phyloP scores from a whole-genome alignment of 345 rosid genomes.

The Mangifera indica region DNA sequence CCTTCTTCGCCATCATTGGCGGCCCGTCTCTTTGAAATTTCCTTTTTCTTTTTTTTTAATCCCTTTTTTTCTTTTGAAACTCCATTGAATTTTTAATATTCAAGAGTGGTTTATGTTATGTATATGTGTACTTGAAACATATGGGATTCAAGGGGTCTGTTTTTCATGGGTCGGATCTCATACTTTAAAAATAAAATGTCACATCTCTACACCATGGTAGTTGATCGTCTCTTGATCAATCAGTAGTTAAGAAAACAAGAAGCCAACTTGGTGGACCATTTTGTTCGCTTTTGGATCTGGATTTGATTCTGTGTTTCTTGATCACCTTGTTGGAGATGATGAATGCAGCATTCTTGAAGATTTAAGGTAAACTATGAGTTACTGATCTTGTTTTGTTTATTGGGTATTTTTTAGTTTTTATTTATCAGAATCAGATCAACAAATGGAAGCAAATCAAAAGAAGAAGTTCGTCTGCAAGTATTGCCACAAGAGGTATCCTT shows the following conservation, averaged over 20 bases:
- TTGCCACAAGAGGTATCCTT: slow-evolving; percentile 68
- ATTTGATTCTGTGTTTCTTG: slow-evolving; percentile 23
- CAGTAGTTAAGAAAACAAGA: slow-evolving; percentile 23
- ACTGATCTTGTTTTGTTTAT: slow-evolving; percentile 25
- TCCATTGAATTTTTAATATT: slow-evolving; percentile 15
- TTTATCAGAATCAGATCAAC: slow-evolving; percentile 27
- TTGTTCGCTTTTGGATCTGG: slow-evolving; percentile 32
- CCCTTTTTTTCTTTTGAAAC: slow-evolving; percentile 12
- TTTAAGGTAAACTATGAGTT: slow-evolving; percentile 39
- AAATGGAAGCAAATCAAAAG: slow-evolving; percentile 49
- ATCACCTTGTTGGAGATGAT: slow-evolving; percentile 6
- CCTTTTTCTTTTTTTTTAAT: slow-evolving; percentile 13
- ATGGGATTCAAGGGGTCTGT: slow-evolving; percentile 32
- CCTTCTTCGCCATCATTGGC: slow-evolving; percentile 54
- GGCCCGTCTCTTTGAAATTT: slow-evolving; percentile 26
- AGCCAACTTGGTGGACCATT: slow-evolving; percentile 37
- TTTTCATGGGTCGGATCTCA: slow-evolving; percentile 56
- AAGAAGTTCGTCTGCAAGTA: slow-evolving; percentile 69
- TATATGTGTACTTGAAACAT: slow-evolving; percentile 14
- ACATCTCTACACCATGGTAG: slow-evolving; percentile 33
- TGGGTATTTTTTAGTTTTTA: slow-evolving; percentile 33
- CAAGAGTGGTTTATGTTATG: slow-evolving; percentile 5
- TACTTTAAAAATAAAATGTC: slow-evolving; percentile 47
- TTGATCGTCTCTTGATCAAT: slow-evolving; percentile 34
- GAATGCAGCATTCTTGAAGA: slow-evolving; percentile 36